These are phyloP conservation scores for Monilinia laxa DNA, from an alignment of 2,329 filamentous ascomycete species.

Conservation along the genomic window DNA sequence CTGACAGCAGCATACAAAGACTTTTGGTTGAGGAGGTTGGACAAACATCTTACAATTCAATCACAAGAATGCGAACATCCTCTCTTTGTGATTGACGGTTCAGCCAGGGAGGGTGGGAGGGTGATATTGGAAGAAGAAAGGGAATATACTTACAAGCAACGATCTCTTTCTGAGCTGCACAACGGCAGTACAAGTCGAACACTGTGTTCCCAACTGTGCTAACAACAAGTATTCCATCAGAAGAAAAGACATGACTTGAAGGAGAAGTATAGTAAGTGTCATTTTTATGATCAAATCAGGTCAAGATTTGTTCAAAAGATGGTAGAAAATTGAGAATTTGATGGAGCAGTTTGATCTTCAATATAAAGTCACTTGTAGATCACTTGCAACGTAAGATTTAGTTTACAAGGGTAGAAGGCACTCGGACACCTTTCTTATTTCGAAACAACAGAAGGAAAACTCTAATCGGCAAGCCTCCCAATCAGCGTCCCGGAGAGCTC, in stretches of 20 bases:
- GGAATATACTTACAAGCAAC: not conserved
- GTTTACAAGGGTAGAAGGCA: not conserved
- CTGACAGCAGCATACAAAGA: not conserved
- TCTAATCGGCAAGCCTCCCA: constrained; percentile 1
- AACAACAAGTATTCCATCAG: not conserved
- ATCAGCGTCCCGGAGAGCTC: not conserved
- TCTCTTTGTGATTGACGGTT: not conserved
- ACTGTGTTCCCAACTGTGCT: not conserved
- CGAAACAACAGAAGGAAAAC: not conserved
- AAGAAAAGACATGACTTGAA: not conserved
- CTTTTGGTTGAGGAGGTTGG: not conserved
- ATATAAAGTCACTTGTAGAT: not conserved
- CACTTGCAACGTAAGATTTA: not conserved
- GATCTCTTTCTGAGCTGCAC: not conserved
- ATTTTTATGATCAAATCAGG: not conserved
- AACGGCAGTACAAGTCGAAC: not conserved
- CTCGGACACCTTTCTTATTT: not conserved
- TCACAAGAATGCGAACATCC: not conserved
- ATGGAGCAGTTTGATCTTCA: not conserved
- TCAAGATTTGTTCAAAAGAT: not conserved
- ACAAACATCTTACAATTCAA: not conserved
- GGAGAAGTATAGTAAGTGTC: not conserved
- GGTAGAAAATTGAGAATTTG: not conserved
- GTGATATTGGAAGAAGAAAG: not conserved
- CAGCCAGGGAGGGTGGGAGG: not conserved